Conservation (phyloP, 2,329 filamentous ascomycete genomes). For the Scedosporium boydii region DNA sequence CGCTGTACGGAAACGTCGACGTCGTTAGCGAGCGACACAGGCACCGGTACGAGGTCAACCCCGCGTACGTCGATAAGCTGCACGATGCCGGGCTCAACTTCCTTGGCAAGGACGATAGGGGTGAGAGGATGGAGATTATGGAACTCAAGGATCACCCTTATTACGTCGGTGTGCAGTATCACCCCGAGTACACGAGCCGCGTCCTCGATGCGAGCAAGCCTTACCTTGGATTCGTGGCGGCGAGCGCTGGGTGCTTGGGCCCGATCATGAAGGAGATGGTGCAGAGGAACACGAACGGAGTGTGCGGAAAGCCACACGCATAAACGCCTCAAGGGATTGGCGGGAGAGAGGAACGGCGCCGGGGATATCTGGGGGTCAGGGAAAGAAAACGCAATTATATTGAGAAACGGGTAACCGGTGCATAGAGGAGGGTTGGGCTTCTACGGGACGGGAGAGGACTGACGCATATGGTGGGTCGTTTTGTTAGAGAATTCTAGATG, state of each 20-base stretch:
- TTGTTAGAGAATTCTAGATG: not conserved
- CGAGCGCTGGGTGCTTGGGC: slow-evolving; percentile 58
- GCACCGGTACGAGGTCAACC: slow-evolving; percentile 88
- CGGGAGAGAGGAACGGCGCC: not conserved
- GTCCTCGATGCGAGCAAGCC: slow-evolving; percentile 62
- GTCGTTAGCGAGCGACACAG: slow-evolving; percentile 67
- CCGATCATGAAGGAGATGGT: slow-evolving; percentile 21
- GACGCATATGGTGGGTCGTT: not conserved
- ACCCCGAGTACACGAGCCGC: slow-evolving; percentile 74
- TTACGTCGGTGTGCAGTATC: slow-evolving; percentile 78
- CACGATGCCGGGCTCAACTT: slow-evolving; percentile 63
- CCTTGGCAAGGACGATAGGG: slow-evolving; percentile 69
- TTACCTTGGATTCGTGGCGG: slow-evolving; percentile 79
- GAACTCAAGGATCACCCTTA: slow-evolving; percentile 77
- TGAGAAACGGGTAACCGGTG: not conserved
- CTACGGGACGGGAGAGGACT: not conserved
- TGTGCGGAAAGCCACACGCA: not conserved
- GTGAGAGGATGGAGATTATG: slow-evolving; percentile 72
- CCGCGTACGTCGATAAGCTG: slow-evolving; percentile 60
- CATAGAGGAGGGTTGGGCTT: not conserved
- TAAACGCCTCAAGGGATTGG: not conserved
- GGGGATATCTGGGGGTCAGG: not conserved
- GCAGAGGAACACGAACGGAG: slow-evolving; percentile 8
- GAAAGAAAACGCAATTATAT: too few relatives aligned
- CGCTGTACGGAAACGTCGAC: slow-evolving; percentile 55